phyloP scores from a whole-genome alignment of 2,329 filamentous ascomycete genomes.

The Thermothelomyces thermophilus region DNA sequence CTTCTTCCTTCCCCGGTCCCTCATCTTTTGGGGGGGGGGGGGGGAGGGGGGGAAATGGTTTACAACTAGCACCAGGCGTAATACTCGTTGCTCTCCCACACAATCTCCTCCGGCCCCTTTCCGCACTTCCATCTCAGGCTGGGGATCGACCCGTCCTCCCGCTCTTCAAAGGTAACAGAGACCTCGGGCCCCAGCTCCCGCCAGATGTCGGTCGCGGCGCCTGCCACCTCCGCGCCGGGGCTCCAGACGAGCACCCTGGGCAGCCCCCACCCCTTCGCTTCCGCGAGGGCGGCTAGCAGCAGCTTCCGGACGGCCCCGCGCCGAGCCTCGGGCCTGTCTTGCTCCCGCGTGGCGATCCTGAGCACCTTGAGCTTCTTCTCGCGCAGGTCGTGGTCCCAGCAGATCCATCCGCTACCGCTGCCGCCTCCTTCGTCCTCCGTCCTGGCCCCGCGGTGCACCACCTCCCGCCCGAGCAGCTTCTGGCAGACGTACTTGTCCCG shows the following conservation, averaged over 20 bases:
- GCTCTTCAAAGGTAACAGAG: slow-evolving; percentile 27
- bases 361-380: slow-evolving; percentile 29
- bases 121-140: slow-evolving; percentile 32
- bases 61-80: slow-evolving; percentile 25
- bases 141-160: slow-evolving; percentile 30
- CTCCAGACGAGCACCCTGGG: slow-evolving; percentile 33
- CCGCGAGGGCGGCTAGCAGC: slow-evolving; percentile 29
- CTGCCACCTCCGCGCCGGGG: slow-evolving; percentile 25
- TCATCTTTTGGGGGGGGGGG: no score
- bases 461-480: slow-evolving; percentile 18
- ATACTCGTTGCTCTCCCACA: slow-evolving; percentile 29
- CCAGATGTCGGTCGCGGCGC: slow-evolving; percentile 26
- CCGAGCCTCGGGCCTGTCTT: slow-evolving; percentile 19
- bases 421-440: no score
- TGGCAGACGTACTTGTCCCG: slow-evolving; percentile 27
- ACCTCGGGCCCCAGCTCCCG: slow-evolving; percentile 33
- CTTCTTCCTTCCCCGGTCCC: no score
- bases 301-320: slow-evolving; percentile 22
- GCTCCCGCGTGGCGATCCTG: slow-evolving; percentile 22
- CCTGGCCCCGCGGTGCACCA: slow-evolving; percentile 22
- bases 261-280: slow-evolving; percentile 29
- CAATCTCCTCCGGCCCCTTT: slow-evolving; percentile 21
- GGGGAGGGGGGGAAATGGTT: no score
- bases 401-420: slow-evolving; percentile 28
- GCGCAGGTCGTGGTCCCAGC: slow-evolving; percentile 33